Base-by-base conservation (phyloP, 2,329 filamentous ascomycete species). In the Aspergillus glaucus region DNA sequence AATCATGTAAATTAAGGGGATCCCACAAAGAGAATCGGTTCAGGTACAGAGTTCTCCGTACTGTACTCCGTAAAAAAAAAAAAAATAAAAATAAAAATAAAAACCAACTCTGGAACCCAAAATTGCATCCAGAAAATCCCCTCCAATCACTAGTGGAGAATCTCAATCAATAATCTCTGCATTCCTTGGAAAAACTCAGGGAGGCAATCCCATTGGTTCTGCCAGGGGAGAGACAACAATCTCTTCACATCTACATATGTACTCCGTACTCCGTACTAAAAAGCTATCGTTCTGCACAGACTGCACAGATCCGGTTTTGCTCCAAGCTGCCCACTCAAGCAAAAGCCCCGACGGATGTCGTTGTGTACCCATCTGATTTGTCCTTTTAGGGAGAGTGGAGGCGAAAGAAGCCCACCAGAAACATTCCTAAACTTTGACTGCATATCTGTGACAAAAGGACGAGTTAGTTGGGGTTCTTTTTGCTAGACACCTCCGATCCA, bases 101-200 rank as follows among this genome's bases (percentile, higher is more conserved):
- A 9, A 34, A 12, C 41, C 19, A 43, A 47, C 21, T 47, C 28
- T 49, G 44, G 48, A 48, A 49, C 44, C 43, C 47, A 49, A 48
- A 52, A 54, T 50, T 43, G 50, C 22, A 40, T 30, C 53, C 47
- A 54, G 34, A 37, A 37, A 37, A 37, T 37, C 34, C n/a, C 34
- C 34, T 19, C 34, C 34, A 37, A 30, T 30, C 14, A 36, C 14
- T 36, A 36, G 34, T 36, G 34, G 26, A 30, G 34, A 37, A 37
- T 37, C 34, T 15, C 34, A 37, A n/a, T 37, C 34, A 37, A 37
- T 37, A 37, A 37, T 37, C n/a, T 37, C 34, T 19, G 34, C n/a
- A 37, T 19, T 37, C 34, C 17, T n/a, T 37, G n/a, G n/a, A 37
- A 40, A 12, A 12, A 40, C 15, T 10, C 10, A 12, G 15, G 37